Conservation (phyloP, 1,139 yeast genomes). For the Yamadazyma buinensis region DNA sequence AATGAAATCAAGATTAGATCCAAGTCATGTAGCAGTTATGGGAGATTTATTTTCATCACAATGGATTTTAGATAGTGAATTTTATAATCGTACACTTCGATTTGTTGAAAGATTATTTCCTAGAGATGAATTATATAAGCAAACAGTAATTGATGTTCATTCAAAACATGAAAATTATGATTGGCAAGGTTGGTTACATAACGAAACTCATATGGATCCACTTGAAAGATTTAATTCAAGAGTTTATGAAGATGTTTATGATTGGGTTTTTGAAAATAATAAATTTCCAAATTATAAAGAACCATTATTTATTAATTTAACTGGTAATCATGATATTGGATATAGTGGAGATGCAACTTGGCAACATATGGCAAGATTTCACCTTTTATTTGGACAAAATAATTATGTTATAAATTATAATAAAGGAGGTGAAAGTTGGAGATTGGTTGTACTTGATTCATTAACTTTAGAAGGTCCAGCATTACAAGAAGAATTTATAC, state of each 20-base stretch:
- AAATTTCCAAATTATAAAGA: constrained; percentile 31
- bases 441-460: constrained; percentile 82
- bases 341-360: constrained; percentile 92
- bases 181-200: constrained; percentile 47
- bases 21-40: constrained; percentile 82
- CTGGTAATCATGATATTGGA: constrained; percentile 96
- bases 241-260: constrained; percentile 57
- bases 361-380: constrained; percentile 83
- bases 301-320: constrained; percentile 71
- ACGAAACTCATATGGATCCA: constrained; percentile 38
- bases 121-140: constrained; percentile 47
- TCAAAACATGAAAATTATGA: constrained; percentile 47
- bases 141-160: constrained; percentile 45
- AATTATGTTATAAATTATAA: constrained; percentile 76
- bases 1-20: constrained; percentile 60
- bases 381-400: constrained; percentile 71
- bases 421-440: constrained; percentile 64
- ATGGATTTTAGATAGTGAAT: constrained; percentile 89
- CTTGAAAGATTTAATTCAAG: constrained; percentile 43
- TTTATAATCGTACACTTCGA: constrained; percentile 70
- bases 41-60: constrained; percentile 95
- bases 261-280: constrained; percentile 51
- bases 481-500: constrained; percentile 63
- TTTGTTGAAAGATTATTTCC: constrained; percentile 64
- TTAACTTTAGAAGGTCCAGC: constrained; percentile 90